Conservation (phyloP, 2,329 filamentous ascomycete genomes). For the Pochonia chlamydosporia region DNA sequence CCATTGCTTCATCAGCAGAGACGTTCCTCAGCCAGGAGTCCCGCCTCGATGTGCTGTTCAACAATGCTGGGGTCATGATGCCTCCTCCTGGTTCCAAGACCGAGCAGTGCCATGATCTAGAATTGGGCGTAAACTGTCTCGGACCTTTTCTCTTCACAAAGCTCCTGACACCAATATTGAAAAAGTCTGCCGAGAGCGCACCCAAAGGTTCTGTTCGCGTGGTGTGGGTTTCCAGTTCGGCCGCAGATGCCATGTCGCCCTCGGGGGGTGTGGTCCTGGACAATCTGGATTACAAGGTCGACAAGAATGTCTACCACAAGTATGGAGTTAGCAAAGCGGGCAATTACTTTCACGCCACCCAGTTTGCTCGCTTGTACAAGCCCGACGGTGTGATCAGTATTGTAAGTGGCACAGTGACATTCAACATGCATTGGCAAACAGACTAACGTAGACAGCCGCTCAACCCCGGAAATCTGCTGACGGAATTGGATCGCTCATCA, state of each 20-base stretch:
- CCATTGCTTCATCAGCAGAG: slow-evolving; percentile 19
- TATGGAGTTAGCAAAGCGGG: slow-evolving; percentile 26
- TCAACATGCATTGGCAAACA: too few species aligned
- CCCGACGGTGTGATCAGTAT: slow-evolving; percentile 19
- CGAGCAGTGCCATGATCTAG: slow-evolving; percentile 34
- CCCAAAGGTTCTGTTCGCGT: slow-evolving; percentile 9
- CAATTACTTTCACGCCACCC: slow-evolving; percentile 23
- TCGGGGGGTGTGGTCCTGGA: slow-evolving; percentile 18
- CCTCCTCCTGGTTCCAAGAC: slow-evolving; percentile 33
- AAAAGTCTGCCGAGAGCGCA: not conserved
- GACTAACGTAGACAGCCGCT: too few species aligned
- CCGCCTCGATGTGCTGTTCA: slow-evolving; percentile 33
- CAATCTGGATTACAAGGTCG: slow-evolving; percentile 12
- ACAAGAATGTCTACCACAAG: slow-evolving; percentile 15
- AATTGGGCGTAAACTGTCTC: slow-evolving; percentile 9
- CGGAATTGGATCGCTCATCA: too few species aligned
- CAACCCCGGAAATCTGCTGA: too few species aligned
- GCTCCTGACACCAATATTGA: not conserved
- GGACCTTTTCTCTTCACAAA: not conserved
- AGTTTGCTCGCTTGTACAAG: slow-evolving; percentile 22
- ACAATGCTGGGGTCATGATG: slow-evolving; percentile 39
- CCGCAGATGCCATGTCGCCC: slow-evolving; percentile 19
- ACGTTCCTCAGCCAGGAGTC: slow-evolving; percentile 15
- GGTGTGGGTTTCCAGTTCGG: slow-evolving; percentile 26
- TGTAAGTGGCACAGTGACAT: too few species aligned